These are phyloP conservation scores for Parastagonospora nodorum DNA, from an alignment of 2,329 filamentous ascomycete genomes.

Conservation along the genomic window DNA sequence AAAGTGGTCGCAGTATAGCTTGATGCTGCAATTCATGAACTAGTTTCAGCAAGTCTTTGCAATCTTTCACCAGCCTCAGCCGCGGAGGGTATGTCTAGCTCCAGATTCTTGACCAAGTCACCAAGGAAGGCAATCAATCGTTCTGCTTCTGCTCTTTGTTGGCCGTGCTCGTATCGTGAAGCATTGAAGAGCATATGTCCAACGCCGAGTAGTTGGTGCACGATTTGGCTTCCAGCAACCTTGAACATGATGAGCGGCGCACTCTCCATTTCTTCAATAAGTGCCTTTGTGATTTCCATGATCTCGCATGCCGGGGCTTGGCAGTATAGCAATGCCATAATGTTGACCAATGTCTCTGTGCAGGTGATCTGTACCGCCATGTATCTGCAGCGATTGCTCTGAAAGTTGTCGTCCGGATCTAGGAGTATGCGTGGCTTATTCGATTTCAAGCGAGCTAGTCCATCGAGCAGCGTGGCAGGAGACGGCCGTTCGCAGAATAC, in stretches of 20 bases:
- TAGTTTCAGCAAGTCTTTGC: neutral
- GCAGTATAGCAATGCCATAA: conserved; percentile 1
- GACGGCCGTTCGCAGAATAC: conserved; percentile 1
- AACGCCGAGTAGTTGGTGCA: neutral
- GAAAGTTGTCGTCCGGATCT: neutral
- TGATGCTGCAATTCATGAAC: too few species aligned
- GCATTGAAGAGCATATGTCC: conserved; percentile 1
- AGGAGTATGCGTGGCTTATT: neutral
- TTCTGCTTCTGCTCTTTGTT: neutral
- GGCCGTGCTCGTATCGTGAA: neutral
- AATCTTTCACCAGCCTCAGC: neutral
- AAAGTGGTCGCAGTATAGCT: too few species aligned
- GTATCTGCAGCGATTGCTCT: neutral
- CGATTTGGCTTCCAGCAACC: neutral
- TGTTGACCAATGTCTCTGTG: neutral
- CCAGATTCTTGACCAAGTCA: neutral
- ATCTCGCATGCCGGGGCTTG: neutral
- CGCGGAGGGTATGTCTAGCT: neutral
- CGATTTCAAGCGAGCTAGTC: neutral
- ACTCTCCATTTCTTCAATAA: neutral
- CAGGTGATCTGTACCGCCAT: conserved; percentile 1
- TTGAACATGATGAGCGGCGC: neutral
- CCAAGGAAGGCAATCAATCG: neutral
- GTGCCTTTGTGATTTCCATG: neutral
- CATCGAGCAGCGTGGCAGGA: neutral